A percentile compares a stretch with the other conserved stretches of the same genome.
phyloP scores from a whole-genome alignment of 371 early-diverging fungal genomes.

The Mucor piriformis region DNA sequence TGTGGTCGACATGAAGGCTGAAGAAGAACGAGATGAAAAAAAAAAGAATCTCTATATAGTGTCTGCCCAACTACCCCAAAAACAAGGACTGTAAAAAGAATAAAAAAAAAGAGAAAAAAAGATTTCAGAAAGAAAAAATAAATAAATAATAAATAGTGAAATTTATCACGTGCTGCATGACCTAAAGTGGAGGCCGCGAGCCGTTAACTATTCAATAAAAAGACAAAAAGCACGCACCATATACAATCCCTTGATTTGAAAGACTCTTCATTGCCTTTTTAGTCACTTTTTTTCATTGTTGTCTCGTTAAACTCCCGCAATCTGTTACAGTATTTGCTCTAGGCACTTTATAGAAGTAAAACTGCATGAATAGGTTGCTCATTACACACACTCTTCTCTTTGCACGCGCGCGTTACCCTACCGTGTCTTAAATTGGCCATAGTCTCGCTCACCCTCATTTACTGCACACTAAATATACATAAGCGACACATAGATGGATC shows the following conservation, averaged over 20 bases:
- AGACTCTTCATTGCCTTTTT: too few relatives aligned
- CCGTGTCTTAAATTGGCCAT: too few relatives aligned
- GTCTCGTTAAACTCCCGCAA: too few relatives aligned
- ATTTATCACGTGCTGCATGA: constrained; percentile 2
- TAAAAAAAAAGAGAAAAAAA: not conserved
- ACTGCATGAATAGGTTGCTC: too few relatives aligned
- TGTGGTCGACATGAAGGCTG: constrained; percentile 21
- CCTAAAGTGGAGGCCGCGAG: not conserved
- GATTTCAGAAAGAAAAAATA: constrained; percentile 1
- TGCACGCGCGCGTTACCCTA: too few relatives aligned
- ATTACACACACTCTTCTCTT: too few relatives aligned
- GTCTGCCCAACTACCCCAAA: not conserved
- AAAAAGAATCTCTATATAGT: not conserved
- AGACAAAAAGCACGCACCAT: not conserved
- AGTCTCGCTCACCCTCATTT: too few relatives aligned
- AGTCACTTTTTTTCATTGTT: too few relatives aligned
- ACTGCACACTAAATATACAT: too few relatives aligned
- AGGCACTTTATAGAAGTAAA: too few relatives aligned
- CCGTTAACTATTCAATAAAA: not conserved
- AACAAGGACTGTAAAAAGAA: not conserved
- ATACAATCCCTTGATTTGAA: not conserved
- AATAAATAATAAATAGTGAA: not conserved
- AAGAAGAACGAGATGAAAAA: constrained; percentile 1
- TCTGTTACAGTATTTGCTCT: too few relatives aligned
- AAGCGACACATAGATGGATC: too few relatives aligned